Percentiles rank a stretch among this genome's conserved stretches.
These are phyloP conservation scores for Talaromyces piceae DNA, from an alignment of 2,329 filamentous ascomycete genomes.

Conservation along the genomic window DNA sequence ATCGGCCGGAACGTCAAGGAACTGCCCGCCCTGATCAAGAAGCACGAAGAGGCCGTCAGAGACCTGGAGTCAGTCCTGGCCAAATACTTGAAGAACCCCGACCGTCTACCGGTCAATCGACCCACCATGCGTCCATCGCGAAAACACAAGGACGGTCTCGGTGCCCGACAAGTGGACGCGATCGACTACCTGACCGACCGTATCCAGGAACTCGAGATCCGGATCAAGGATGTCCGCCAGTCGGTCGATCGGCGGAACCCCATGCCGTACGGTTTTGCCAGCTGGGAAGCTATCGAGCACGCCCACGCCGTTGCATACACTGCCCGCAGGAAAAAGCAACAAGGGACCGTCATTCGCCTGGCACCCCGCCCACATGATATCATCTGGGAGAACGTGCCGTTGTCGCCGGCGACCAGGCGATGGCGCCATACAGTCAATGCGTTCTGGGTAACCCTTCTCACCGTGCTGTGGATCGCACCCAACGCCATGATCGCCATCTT, in stretches of 20 bases:
- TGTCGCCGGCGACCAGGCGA: constrained; percentile 60
- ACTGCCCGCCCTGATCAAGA: constrained; percentile 72
- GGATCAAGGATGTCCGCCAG: constrained; percentile 75
- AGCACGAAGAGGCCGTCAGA: constrained; percentile 74
- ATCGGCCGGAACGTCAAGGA: constrained; percentile 90
- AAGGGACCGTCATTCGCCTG: constrained; percentile 67
- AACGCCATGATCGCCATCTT: constrained; percentile 95
- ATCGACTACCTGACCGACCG: constrained; percentile 87
- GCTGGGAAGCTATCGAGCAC: constrained; percentile 79
- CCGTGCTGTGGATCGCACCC: constrained; percentile 77
- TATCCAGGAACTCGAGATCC: constrained; percentile 71
- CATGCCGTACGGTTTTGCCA: constrained; percentile 89
- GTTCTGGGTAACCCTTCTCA: constrained; percentile 74
- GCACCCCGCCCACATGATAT: constrained; percentile 85
- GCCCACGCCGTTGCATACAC: constrained; percentile 82
- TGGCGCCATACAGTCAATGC: constrained; percentile 73
- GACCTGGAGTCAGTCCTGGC: constrained; percentile 76
- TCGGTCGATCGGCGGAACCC: constrained; percentile 81
- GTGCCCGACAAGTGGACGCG: constrained; percentile 72
- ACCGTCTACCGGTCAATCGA: constrained; percentile 66
- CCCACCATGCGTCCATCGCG: constrained; percentile 75
- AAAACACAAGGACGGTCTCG: constrained; percentile 63
- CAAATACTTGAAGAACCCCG: constrained; percentile 83
- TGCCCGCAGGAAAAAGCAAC: constrained; percentile 70
- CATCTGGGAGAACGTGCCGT: constrained; percentile 87